These are phyloP conservation scores for Trichoderma endophyticum DNA, from an alignment of 2,329 filamentous ascomycete genomes.

Conservation along the genomic window DNA sequence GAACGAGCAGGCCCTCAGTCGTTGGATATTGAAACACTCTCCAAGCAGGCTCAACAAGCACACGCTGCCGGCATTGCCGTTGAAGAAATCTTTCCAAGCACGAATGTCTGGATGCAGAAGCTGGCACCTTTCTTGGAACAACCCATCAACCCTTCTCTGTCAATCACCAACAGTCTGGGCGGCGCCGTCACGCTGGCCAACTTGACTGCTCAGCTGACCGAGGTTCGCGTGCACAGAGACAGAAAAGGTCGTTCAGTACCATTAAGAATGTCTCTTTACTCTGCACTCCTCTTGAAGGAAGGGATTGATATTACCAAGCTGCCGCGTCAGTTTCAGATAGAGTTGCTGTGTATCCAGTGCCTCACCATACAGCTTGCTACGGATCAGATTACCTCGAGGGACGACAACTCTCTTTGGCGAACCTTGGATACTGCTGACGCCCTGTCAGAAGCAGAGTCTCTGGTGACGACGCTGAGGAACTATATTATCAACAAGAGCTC, in stretches of 20 bases:
- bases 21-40: constrained; percentile 33
- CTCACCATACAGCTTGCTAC: constrained; percentile 50
- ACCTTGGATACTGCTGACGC: constrained; percentile 36
- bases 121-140: constrained; percentile 53
- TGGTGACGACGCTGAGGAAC: constrained; percentile 41
- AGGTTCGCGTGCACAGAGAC: constrained; percentile 52
- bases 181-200: constrained; percentile 63
- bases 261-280: constrained; percentile 72
- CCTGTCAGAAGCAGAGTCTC: constrained; percentile 40
- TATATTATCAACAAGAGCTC: constrained; percentile 35
- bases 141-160: constrained; percentile 59
- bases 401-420: constrained; percentile 46
- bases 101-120: constrained; percentile 62
- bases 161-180: constrained; percentile 69
- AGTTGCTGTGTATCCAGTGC: constrained; percentile 50
- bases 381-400: constrained; percentile 51
- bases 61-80: constrained; percentile 28
- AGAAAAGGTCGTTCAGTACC: constrained; percentile 67
- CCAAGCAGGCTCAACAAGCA: constrained; percentile 37
- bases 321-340: constrained; percentile 42
- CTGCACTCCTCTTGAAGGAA: constrained; percentile 52
- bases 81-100: constrained; percentile 59
- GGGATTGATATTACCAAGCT: constrained; percentile 39
- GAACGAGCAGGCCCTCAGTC: constrained; percentile 48
- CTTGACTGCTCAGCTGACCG: constrained; percentile 20